A percentile compares a stretch with the other conserved stretches of the same genome.
Conservation (phyloP, 352 stramenopile species). For the Blastocystis sp. region DNA sequence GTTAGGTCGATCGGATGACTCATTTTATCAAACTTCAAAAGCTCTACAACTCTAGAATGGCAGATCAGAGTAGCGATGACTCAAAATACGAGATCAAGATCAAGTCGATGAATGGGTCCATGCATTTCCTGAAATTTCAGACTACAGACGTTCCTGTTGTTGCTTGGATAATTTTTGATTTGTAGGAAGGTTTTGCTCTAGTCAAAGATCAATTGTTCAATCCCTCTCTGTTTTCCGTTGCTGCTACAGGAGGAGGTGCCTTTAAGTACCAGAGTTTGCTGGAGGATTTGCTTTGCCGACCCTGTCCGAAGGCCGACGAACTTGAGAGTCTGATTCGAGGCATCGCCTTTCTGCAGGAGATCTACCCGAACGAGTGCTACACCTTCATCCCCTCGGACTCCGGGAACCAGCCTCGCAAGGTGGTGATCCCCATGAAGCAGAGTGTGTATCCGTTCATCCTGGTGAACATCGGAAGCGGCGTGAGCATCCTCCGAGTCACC, state of each 20-base stretch:
- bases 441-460: slow-evolving; percentile 86
- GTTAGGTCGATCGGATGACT: slow-evolving; percentile 73
- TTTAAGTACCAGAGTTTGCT: slow-evolving; percentile 84
- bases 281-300: slow-evolving; percentile 77
- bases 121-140: slow-evolving; percentile 92
- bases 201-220: slow-evolving; percentile 75
- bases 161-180: slow-evolving; percentile 47
- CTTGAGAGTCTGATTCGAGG: slow-evolving; percentile 91
- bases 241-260: slow-evolving; percentile 84
- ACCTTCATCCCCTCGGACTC: slow-evolving; percentile 81
- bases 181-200: slow-evolving; percentile 73
- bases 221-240: slow-evolving; percentile 79
- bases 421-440: slow-evolving; percentile 69
- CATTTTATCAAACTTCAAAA: slow-evolving; percentile 76
- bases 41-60: slow-evolving; percentile 72
- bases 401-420: slow-evolving; percentile 8
- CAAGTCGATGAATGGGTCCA: slow-evolving; percentile 72
- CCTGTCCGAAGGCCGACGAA: slow-evolving; percentile 73
- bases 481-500: slow-evolving; percentile 87
- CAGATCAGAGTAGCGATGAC: slow-evolving; percentile 79
- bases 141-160: slow-evolving; percentile 66
- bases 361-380: slow-evolving; percentile 90
- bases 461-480: slow-evolving; percentile 94
- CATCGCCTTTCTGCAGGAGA: slow-evolving; percentile 90
- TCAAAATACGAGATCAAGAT: slow-evolving; percentile 74